Percentiles rank a stretch among this genome's conserved stretches.
These are phyloP conservation scores for Arabidopsis suecica DNA, from an alignment of 345 rosid species.

Conservation along the genomic window DNA sequence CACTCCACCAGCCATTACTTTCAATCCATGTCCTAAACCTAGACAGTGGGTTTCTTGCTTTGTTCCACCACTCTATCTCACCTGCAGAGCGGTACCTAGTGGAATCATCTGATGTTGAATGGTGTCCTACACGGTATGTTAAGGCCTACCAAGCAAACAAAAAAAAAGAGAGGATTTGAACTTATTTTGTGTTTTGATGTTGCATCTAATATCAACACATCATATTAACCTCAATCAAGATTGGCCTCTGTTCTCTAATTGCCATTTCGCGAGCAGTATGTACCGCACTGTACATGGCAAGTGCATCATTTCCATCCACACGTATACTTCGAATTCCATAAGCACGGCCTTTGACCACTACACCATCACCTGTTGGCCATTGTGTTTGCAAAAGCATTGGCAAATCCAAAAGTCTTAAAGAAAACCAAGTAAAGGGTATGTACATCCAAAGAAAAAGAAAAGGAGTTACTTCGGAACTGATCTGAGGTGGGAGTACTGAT, in stretches of 20 bases:
- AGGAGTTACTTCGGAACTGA: constrained; percentile 79
- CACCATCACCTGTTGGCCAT: constrained; percentile 71
- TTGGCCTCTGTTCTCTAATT: constrained; percentile 67
- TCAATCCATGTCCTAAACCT: constrained; percentile 79
- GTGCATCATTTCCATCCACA: constrained; percentile 92
- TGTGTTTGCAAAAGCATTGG: constrained; percentile 27
- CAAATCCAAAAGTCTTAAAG: constrained; percentile 14
- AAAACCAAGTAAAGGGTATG: not conserved
- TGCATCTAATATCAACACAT: constrained; percentile 17
- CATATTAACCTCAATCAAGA: constrained; percentile 73
- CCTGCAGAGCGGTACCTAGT: constrained; percentile 73
- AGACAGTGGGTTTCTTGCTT: constrained; percentile 61
- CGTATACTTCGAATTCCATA: constrained; percentile 87
- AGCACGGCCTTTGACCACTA: constrained; percentile 81
- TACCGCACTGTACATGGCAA: constrained; percentile 83
- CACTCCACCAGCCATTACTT: constrained; percentile 81
- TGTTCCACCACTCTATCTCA: constrained; percentile 80
- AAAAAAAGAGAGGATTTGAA: not conserved
- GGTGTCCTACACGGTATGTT: constrained; percentile 89
- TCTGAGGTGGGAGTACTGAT: constrained; percentile 83
- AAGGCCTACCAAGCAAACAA: constrained; percentile 57
- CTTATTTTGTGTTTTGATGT: not conserved
- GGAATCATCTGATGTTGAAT: constrained; percentile 95
- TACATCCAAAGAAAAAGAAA: constrained; percentile 13
- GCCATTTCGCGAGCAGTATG: constrained; percentile 81